Percentiles rank a stretch among this genome's conserved stretches.
Evolutionary conservation across 805 yeast species (phyloP).

Genomic region (Lipomyces mesembrius): DNA sequence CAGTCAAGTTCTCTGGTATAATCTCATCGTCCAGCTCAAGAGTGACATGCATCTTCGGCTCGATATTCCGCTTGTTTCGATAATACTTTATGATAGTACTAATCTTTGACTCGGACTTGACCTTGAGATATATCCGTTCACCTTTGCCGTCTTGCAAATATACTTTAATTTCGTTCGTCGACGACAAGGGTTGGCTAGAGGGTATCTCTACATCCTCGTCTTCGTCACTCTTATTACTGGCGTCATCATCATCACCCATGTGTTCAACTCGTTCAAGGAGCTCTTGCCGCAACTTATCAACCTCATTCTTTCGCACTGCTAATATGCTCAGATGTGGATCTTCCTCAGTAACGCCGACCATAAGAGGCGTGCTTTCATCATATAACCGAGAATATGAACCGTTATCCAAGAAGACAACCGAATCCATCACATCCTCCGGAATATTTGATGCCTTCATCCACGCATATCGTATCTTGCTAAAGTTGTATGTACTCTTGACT

Average conservation of each 20-base stretch:
- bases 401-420: conserved; percentile 18
- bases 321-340: conserved; percentile 26
- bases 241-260: conserved; percentile 2
- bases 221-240: conserved; percentile 4
- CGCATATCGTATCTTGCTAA: conserved; percentile 19
- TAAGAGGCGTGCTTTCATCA: conserved; percentile 28
- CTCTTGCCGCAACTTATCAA: conserved; percentile 17
- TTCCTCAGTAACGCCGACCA: conserved; percentile 22
- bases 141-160: conserved; percentile 30
- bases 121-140: conserved; percentile 23
- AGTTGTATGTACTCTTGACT: conserved; percentile 15
- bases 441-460: conserved; percentile 21
- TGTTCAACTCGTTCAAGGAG: conserved; percentile 12
- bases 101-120: conserved; percentile 19
- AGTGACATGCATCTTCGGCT: conserved; percentile 8
- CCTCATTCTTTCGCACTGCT: conserved; percentile 18
- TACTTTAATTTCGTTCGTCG: conserved; percentile 12
- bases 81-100: conserved; percentile 19
- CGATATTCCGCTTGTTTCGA: conserved; percentile 7
- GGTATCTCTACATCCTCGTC: conserved; percentile 10
- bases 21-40: conserved; percentile 33
- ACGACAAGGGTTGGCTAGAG: background rate
- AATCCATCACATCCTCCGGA: background rate
- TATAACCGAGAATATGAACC: conserved; percentile 20
- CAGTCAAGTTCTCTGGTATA: conserved; percentile 10